These are phyloP conservation scores for Aspergillus novoparasiticus DNA, from an alignment of 2,329 filamentous ascomycete genomes.

Conservation along the genomic window DNA sequence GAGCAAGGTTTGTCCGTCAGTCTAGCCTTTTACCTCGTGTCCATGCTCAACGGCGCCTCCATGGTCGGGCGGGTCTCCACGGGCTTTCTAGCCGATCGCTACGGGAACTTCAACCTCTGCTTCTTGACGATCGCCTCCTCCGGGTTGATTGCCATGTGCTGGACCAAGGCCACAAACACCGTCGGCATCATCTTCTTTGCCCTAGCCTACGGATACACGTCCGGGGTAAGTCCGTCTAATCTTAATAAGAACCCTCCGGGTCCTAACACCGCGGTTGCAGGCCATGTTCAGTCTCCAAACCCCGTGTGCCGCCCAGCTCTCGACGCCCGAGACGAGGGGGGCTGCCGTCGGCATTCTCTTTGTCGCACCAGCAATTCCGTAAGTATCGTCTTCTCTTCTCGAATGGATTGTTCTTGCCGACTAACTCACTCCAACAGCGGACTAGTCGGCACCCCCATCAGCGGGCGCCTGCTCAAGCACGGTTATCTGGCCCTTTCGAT, in stretches of 20 bases:
- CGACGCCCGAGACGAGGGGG: not conserved
- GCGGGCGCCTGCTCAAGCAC: not conserved
- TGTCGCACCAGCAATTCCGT: not conserved
- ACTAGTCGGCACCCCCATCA: conserved; percentile 1
- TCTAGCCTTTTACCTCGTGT: conserved; percentile 2
- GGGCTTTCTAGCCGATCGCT: not conserved
- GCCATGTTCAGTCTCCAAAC: conserved; percentile 6
- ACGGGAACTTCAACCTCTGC: conserved; percentile 8
- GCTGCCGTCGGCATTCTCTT: not conserved
- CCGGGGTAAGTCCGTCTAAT: not conserved
- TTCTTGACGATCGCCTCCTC: not conserved
- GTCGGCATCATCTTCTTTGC: not conserved
- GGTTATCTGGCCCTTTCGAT: conserved; percentile 1
- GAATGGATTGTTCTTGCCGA: not conserved
- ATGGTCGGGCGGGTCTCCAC: not conserved
- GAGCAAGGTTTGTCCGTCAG: not conserved
- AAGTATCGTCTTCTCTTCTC: not conserved
- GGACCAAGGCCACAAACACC: not conserved
- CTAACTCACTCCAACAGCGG: not conserved
- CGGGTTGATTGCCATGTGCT: conserved; percentile 3
- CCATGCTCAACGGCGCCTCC: conserved; percentile 1
- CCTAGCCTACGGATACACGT: conserved; percentile 2
- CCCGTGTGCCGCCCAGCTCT: conserved; percentile 4
- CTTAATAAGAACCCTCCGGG: not conserved
- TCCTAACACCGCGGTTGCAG: not conserved